These are phyloP conservation scores for Pleurotus tuoliensis DNA, from an alignment of 768 basidiomycete genomes.

Conservation along the genomic window DNA sequence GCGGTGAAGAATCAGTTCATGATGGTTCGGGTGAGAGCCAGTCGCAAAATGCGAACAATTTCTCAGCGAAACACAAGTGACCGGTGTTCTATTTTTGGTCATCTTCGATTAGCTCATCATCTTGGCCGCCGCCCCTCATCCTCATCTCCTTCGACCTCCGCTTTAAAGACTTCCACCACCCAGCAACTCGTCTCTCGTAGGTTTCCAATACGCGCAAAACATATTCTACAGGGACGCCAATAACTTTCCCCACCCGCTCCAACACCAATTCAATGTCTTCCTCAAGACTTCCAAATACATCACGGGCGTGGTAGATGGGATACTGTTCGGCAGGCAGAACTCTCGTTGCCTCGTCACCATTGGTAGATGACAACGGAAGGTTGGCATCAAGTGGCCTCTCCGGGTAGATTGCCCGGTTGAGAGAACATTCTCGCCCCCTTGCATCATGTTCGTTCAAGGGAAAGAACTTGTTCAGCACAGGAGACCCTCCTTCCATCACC, in stretches of 20 bases:
- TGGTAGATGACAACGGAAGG: constrained; percentile 8
- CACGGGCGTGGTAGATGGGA: constrained; percentile 63
- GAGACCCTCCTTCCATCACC: constrained; percentile 16
- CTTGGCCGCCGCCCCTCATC: constrained; percentile 7
- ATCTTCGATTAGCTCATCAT: constrained; percentile 5
- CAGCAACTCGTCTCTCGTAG: constrained; percentile 60
- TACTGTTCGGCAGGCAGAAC: constrained; percentile 57
- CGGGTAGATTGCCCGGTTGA: constrained; percentile 1
- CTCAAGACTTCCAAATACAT: constrained; percentile 56
- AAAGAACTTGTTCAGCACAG: constrained; percentile 37
- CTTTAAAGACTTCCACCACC: constrained; percentile 39
- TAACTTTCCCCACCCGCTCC: constrained; percentile 45
- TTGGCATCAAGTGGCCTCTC: constrained; percentile 12
- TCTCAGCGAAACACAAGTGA: not conserved
- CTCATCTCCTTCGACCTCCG: constrained; percentile 14
- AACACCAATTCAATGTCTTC: constrained; percentile 50
- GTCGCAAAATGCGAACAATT: constrained; percentile 2
- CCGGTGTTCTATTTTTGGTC: constrained; percentile 1
- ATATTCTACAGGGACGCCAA: constrained; percentile 50
- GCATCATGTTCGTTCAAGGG: constrained; percentile 24
- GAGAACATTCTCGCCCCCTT: constrained; percentile 12
- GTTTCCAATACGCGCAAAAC: constrained; percentile 54
- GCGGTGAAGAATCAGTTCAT: constrained; percentile 7
- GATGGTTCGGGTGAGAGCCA: constrained; percentile 5
- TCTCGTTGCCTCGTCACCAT: constrained; percentile 8